Evolutionary conservation across 306 rosid genomes (phyloP), one percentile per base, ranked within the genome.

Genomic region (Senna tora): DNA sequence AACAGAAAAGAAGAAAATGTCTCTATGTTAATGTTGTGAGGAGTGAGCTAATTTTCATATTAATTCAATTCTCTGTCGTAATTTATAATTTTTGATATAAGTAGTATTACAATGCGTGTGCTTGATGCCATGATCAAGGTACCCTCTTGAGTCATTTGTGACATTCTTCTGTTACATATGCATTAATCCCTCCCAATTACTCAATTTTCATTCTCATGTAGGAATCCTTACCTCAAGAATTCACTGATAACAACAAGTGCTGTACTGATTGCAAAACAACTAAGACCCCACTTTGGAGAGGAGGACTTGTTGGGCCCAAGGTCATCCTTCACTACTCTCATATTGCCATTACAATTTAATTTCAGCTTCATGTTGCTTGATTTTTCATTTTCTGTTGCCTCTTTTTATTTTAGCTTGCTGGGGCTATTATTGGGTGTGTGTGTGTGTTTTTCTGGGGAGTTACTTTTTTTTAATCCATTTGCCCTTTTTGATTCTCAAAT

Each of bases 251-350:
- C 61, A 73, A 69, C 69, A 87, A 66, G 62, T 64, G 71, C 39
- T 87, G 89, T 17, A 17, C 67, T 10, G 78, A 66, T 33, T 87
- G 89, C 84, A 73, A 79, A 50, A 62, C 87, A 28, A 82, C 86
- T 0, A 79, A 71, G 65, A 85, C 92, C 7, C 92, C 92, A 20
- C 47, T 87, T 32, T 87, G 92, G 92, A 75, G 92, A 56, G 82
- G 71, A 22, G 92, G 89, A 56, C 89, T 87, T 9, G 70, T 83
- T 70, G 78, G 91, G 20, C 85, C 87, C 15, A 87, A 79, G 89
- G 92, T 87, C 21, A 53, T 33, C 76, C 49, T 45, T 50, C 41
- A 21, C 51, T 13, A 16, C 15, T 3, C 61, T 12, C 2, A 2
- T 2, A 14, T 10, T 45, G 28, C 56, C n/a, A 2, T 8, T 28